These are phyloP conservation scores for Botrytis hyacinthi DNA, from an alignment of 2,329 filamentous ascomycete species.

Conservation along the genomic window DNA sequence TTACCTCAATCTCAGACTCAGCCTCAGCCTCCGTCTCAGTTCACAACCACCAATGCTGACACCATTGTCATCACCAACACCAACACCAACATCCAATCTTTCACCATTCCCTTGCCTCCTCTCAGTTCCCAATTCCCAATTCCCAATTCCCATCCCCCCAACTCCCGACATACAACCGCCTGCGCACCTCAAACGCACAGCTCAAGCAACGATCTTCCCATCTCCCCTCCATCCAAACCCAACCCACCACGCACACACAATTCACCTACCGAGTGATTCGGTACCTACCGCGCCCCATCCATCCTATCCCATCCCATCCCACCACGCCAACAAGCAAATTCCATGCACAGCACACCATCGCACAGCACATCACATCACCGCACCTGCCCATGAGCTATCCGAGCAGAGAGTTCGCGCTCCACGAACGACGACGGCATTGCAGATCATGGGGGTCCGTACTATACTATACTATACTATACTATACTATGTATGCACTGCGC, in stretches of 20 bases:
- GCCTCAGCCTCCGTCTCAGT: background rate
- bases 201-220: constrained; percentile 10
- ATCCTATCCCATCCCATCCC: background rate
- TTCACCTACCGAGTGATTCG: background rate
- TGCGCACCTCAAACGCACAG: constrained; percentile 3
- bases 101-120: background rate
- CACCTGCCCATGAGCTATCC: constrained; percentile 3
- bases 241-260: background rate
- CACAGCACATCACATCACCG: background rate
- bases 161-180: background rate
- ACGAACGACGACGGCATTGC: background rate
- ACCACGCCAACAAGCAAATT: background rate
- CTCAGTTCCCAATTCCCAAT: background rate
- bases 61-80: background rate
- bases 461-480: background rate
- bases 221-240: background rate
- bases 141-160: background rate
- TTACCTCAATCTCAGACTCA: background rate
- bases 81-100: background rate
- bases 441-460: background rate
- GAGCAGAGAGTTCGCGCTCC: background rate
- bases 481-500: background rate
- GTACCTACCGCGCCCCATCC: background rate
- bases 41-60: background rate
- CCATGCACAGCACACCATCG: background rate